These are phyloP conservation scores for Coniochaeta sp. DNA, from an alignment of 2,329 filamentous ascomycete genomes.

Conservation along the genomic window DNA sequence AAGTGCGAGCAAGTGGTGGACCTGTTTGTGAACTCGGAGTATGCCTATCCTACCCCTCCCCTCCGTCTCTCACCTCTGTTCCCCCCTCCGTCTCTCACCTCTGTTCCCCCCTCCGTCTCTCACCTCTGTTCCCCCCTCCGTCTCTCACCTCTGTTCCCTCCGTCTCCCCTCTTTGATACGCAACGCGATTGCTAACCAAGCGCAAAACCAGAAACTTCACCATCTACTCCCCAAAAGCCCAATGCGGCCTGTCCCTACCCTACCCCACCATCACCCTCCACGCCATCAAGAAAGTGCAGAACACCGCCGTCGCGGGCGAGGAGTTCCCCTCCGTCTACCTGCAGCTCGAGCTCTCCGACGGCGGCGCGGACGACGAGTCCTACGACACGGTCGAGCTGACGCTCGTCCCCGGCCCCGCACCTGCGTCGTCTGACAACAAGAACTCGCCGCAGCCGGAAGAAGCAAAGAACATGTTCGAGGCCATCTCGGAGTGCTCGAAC, in stretches of 20 bases:
- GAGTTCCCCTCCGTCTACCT: conserved; percentile 52
- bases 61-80: too few relatives aligned
- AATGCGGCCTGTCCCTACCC: conserved; percentile 59
- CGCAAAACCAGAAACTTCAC: conserved; percentile 41
- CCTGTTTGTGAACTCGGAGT: conserved; percentile 54
- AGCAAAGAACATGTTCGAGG: conserved; percentile 51
- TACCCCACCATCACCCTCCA: conserved; percentile 72
- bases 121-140: neutral
- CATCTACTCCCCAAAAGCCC: conserved; percentile 52
- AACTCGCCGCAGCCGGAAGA: conserved; percentile 16
- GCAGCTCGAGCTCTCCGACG: conserved; percentile 58
- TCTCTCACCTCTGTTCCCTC: neutral
- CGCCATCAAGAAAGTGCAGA: conserved; percentile 63
- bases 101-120: neutral
- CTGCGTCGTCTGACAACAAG: conserved; percentile 14
- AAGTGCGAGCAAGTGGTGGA: conserved; percentile 42
- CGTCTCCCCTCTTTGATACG: neutral
- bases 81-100: too few relatives aligned
- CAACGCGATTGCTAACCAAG: conserved; percentile 3
- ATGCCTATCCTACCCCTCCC: too few relatives aligned
- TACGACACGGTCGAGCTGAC: conserved; percentile 61
- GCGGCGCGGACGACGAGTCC: conserved; percentile 53
- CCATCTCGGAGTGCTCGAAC: conserved; percentile 68
- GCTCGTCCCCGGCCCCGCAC: conserved; percentile 40
- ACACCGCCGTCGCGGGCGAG: conserved; percentile 34